Evolutionary conservation across 2,329 filamentous ascomycete genomes (phyloP), one percentile per base, ranked within the genome.

Genomic region (Arthrobotrys entomopaga): DNA sequence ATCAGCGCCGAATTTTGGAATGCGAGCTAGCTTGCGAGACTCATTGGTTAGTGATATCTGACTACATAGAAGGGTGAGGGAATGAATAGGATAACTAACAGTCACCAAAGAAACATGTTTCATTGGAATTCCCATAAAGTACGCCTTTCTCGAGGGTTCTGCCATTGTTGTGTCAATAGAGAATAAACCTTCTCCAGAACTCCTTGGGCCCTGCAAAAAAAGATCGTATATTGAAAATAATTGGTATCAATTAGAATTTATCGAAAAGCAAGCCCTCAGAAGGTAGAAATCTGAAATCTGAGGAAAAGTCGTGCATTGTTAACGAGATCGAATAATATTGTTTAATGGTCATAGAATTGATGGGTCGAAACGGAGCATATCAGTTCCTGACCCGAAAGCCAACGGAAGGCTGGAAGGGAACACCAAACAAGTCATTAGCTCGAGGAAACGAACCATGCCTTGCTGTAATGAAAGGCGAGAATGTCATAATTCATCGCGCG

Each of bases 1-100:
- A 92, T 92, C 74, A 93, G 84, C 24, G 88, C 89, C 5, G 90
- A 92, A 80, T 93, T 93, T 83, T 93, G 90, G 76, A 91, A 88
- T 24, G 89, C 91, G 79, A 94, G 86, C 91, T 93, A 46, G n/a
- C 13, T 46, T 5, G 6, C n/a, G n/a, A 46, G 13, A 46, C 42
- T 16, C 42, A 46, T 46, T 6, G 6, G 42, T 46, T 46, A 7
- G 42, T 46, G 42, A 46, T 19, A 46, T 6, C n/a, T 46, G 8
- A n/a, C 13, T 15, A 7, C 13, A 7, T 46, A 16, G 42, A 6
- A 8, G 42, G 42, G 3, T 46, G 3, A n/a, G 29, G 7, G 29
- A 5, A 34, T 34, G 29, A 46, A 13, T 46, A n/a, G 13, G 42
- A 6, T 19, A 46, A 46, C 42, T 13, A 15, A 46, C 42, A 46